Percentiles rank a stretch among this genome's conserved stretches.
Evolutionary conservation across 2,329 filamentous ascomycete genomes (phyloP).

Genomic region (Apiospora saccharicola): DNA sequence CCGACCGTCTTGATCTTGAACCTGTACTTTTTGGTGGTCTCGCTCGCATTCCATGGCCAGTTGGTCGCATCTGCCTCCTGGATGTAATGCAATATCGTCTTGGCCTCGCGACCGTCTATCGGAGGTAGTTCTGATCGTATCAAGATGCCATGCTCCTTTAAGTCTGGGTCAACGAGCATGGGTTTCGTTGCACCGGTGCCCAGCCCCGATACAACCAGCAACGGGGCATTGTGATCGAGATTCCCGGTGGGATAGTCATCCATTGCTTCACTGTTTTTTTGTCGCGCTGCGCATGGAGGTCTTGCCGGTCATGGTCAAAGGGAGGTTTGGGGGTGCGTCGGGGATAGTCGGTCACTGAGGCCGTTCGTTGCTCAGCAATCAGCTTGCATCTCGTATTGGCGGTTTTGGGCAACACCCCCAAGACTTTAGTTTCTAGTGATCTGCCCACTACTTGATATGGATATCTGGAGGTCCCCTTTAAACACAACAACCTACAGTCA

Average conservation of each 20-base stretch:
- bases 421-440: neutral
- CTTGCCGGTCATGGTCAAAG: conserved; percentile 1
- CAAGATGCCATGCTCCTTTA: conserved; percentile 65
- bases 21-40: conserved; percentile 58
- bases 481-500: neutral
- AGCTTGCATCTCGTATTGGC: conserved; percentile 14
- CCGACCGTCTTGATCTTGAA: conserved; percentile 79
- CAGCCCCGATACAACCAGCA: conserved; percentile 84
- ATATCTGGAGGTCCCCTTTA: neutral
- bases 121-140: conserved; percentile 76
- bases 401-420: neutral
- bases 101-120: conserved; percentile 70
- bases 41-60: conserved; percentile 72
- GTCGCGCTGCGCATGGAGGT: conserved; percentile 4
- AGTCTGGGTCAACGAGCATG: conserved; percentile 53
- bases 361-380: neutral
- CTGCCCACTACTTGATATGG: neutral
- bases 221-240: conserved; percentile 85
- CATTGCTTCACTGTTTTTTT: conserved; percentile 56
- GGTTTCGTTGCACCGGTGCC: conserved; percentile 51
- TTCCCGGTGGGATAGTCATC: conserved; percentile 82
- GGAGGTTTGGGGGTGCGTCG: neutral
- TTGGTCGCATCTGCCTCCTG: conserved; percentile 68
- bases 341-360: conserved; percentile 3
- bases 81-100: conserved; percentile 71